Evolutionary conservation across 164 flowering plant species (phyloP).

Genomic region (Vitis cinerea): DNA sequence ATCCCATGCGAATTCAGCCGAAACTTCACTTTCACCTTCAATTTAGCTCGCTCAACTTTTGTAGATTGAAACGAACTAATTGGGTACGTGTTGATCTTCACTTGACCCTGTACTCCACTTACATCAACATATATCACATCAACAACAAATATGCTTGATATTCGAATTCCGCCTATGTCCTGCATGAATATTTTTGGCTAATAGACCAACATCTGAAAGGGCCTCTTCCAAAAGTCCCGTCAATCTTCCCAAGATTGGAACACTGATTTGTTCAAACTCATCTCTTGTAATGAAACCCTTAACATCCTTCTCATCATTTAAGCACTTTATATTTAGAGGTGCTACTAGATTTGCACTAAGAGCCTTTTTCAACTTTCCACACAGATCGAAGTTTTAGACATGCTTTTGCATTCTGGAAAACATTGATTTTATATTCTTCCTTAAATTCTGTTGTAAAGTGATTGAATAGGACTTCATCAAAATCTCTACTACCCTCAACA

Average conservation of each 20-base stretch:
- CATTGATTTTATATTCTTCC: too few species aligned
- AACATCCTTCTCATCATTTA: conserved; percentile 97
- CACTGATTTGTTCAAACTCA: conserved; percentile 74
- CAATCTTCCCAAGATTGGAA: conserved; percentile 81
- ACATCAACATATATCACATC: too few species aligned
- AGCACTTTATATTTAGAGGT: conserved; percentile 81
- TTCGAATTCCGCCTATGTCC: conserved; percentile 7
- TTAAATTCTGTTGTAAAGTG: too few species aligned
- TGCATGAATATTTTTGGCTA: conserved; percentile 58
- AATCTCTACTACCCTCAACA: too few species aligned
- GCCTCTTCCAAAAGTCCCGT: conserved; percentile 77
- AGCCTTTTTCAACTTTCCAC: conserved; percentile 28
- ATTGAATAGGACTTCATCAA: too few species aligned
- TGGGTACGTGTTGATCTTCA: too few species aligned
- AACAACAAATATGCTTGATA: too few species aligned
- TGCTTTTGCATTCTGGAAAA: too few species aligned
- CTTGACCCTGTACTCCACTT: too few species aligned
- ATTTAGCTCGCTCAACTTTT: conserved; percentile 67
- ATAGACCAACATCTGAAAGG: conserved; percentile 69
- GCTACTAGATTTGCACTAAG: conserved; percentile 92
- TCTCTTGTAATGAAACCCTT: conserved; percentile 80
- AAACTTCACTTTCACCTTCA: conserved; percentile 62
- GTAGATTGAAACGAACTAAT: conserved; percentile 38
- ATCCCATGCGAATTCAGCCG: conserved; percentile 82
- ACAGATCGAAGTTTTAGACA: too few species aligned